A percentile compares a stretch with the other conserved stretches of the same genome.
These are phyloP conservation scores for Mercurialis annua DNA, from an alignment of 345 rosid species.

Conservation along the genomic window DNA sequence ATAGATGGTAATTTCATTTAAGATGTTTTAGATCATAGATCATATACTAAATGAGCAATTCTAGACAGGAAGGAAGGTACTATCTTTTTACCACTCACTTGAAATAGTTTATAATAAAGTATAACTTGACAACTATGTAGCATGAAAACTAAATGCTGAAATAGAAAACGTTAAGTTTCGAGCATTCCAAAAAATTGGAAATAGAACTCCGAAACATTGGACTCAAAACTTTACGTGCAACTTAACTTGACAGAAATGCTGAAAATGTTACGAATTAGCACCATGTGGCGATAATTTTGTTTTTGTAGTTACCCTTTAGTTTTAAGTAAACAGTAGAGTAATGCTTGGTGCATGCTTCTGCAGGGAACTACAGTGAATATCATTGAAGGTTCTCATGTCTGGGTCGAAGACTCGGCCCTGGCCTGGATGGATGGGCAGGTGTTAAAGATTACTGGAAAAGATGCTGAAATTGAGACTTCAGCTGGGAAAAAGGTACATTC, in stretches of 20 bases:
- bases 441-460: constrained; percentile 56
- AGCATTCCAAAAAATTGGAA: neutral
- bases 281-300: no score
- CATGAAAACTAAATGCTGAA: no score
- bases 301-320: neutral
- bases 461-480: constrained; percentile 46
- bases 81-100: no score
- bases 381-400: constrained; percentile 84
- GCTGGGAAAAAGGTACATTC: constrained; percentile 59
- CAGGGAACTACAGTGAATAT: constrained; percentile 88
- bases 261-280: no score
- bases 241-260: no score
- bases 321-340: neutral
- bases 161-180: neutral
- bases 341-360: constrained; percentile 15
- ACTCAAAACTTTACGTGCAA: no score
- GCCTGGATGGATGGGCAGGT: constrained; percentile 88
- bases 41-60: neutral
- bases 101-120: no score
- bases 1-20: neutral
- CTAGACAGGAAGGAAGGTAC: neutral
- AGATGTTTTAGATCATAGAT: neutral
- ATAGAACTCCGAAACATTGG: neutral
- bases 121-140: no score
- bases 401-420: constrained; percentile 68